Conservation (phyloP, 2,329 filamentous ascomycete genomes). For the Aspergillus fumigatiaffinis region DNA sequence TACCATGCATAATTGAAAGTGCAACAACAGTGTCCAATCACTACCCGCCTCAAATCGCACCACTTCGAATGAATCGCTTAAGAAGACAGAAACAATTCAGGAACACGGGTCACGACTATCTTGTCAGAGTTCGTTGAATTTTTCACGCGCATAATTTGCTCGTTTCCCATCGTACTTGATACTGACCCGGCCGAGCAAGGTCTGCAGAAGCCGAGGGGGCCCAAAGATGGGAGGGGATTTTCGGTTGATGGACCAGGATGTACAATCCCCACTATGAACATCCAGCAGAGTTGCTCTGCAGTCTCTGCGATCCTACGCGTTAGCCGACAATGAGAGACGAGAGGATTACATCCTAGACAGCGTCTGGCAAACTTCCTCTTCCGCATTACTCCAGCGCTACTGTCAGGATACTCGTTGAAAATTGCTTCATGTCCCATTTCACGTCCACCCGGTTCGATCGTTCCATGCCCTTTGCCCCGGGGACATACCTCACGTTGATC, state of each 20-base stretch:
- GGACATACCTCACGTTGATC: background rate
- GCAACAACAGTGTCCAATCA: slow-evolving; percentile 16
- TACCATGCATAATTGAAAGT: slow-evolving; percentile 8
- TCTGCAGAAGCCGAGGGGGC: background rate
- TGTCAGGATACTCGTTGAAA: background rate
- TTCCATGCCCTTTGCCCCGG: background rate
- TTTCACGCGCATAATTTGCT: background rate
- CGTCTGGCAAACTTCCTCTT: background rate
- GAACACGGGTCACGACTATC: background rate
- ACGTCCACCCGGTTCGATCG: background rate
- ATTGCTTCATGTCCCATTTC: background rate
- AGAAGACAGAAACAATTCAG: background rate
- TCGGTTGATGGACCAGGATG: background rate
- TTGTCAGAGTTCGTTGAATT: background rate
- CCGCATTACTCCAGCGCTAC: background rate
- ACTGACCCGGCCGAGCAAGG: background rate
- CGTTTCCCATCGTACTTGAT: background rate
- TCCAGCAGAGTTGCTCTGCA: background rate
- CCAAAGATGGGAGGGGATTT: background rate
- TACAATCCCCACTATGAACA: background rate
- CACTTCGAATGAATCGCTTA: slow-evolving; percentile 3
- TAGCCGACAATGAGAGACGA: background rate
- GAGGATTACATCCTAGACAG: background rate
- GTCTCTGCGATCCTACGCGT: background rate
- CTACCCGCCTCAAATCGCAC: slow-evolving; percentile 15